Evolutionary conservation across 768 basidiomycete species (phyloP).

Genomic region (Leucocoprinus leucothites): DNA sequence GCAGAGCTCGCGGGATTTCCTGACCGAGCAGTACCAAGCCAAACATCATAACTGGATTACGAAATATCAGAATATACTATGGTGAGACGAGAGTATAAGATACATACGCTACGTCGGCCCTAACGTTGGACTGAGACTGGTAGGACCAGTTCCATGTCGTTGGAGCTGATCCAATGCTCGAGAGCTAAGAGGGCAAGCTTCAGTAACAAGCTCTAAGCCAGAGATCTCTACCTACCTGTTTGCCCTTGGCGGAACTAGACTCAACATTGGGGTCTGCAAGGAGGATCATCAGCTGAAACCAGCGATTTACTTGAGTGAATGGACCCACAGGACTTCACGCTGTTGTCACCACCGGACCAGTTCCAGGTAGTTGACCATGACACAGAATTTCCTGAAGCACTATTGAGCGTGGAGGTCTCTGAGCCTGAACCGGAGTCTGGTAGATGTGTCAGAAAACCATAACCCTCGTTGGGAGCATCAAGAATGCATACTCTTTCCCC

Average conservation of each 20-base stretch:
- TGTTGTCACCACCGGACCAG: slow-evolving; percentile 48
- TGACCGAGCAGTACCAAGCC: slow-evolving; percentile 40
- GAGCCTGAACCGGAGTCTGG: slow-evolving; percentile 37
- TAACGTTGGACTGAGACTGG: slow-evolving; percentile 37
- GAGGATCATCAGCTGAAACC: not conserved
- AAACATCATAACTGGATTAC: slow-evolving; percentile 46
- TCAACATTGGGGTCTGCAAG: slow-evolving; percentile 46
- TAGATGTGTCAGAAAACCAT: slow-evolving; percentile 20
- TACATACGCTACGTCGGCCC: slow-evolving; percentile 42
- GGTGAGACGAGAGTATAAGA: not conserved
- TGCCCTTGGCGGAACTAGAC: slow-evolving; percentile 44
- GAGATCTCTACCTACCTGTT: slow-evolving; percentile 29
- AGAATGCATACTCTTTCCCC: slow-evolving; percentile 39
- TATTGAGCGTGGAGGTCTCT: slow-evolving; percentile 45
- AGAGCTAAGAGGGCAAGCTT: slow-evolving; percentile 28
- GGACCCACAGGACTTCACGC: slow-evolving; percentile 53
- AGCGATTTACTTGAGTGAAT: not conserved
- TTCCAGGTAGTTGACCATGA: slow-evolving; percentile 53
- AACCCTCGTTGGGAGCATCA: not conserved
- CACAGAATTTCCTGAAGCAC: slow-evolving; percentile 34
- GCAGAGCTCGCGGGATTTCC: slow-evolving; percentile 44
- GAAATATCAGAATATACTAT: not conserved
- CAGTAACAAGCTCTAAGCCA: too few species aligned
- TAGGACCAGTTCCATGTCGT: slow-evolving; percentile 54
- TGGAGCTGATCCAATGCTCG: slow-evolving; percentile 39